Evolutionary conservation across 1,284 basidiomycete species (phyloP).

Genomic region (Termitomyces sp.): DNA sequence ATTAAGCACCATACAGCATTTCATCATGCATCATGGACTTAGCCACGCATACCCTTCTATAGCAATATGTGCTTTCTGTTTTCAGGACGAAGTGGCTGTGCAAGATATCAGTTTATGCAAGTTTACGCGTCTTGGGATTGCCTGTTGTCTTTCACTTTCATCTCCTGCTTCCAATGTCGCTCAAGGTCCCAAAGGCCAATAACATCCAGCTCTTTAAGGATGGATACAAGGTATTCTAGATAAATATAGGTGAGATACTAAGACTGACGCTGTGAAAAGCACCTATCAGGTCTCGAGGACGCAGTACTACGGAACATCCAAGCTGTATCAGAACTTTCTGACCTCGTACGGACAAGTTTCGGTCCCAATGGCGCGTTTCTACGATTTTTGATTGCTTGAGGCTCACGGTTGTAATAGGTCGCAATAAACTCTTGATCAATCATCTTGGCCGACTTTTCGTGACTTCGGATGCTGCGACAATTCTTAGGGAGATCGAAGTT

Average conservation of each 20-base stretch:
- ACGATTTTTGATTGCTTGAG: constrained; percentile 4
- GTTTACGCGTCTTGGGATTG: constrained; percentile 16
- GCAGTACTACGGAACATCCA: constrained; percentile 94
- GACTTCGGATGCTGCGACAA: constrained; percentile 98
- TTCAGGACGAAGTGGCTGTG: constrained; percentile 17
- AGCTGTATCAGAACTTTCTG: constrained; percentile 89
- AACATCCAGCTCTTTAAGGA: constrained; percentile 93
- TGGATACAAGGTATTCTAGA: constrained; percentile 73
- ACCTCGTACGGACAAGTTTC: constrained; percentile 94
- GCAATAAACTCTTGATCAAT: constrained; percentile 95
- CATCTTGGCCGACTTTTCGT: constrained; percentile 95
- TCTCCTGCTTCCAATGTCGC: constrained; percentile 57
- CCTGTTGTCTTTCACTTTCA: constrained; percentile 7
- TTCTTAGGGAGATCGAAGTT: constrained; percentile 97
- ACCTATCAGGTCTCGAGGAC: constrained; percentile 88
- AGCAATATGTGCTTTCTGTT: background rate
- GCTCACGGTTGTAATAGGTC: constrained; percentile 43
- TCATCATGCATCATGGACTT: constrained; percentile 13
- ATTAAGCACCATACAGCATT: constrained; percentile 7
- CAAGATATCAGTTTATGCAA: constrained; percentile 15
- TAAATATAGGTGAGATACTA: constrained; percentile 1
- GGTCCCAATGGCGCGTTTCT: constrained; percentile 82
- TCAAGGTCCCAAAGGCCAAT: constrained; percentile 90
- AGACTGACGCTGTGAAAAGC: constrained; percentile 39
- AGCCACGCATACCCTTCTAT: constrained; percentile 11